Evolutionary conservation across 1,284 basidiomycete species (phyloP).

Genomic region (Rhizopogon parksii): DNA sequence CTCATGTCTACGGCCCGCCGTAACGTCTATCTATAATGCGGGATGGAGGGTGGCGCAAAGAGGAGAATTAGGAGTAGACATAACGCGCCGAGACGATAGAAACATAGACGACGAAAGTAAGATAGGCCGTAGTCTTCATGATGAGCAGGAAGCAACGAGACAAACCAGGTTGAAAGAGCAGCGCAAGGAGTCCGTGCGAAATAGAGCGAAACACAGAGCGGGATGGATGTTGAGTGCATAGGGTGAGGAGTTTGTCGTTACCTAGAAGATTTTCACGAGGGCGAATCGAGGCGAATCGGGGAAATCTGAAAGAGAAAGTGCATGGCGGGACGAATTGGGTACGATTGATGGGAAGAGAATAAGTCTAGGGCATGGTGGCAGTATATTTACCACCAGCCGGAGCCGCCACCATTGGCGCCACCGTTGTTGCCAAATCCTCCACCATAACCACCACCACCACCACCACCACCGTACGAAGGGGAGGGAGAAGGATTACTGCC

Average conservation of each 20-base stretch:
- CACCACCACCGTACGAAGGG: conserved; percentile 28
- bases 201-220: conserved; percentile 25
- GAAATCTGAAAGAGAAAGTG: conserved; percentile 12
- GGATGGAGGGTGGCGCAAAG: conserved; percentile 25
- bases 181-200: conserved; percentile 38
- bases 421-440: conserved; percentile 29
- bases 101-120: conserved; percentile 35
- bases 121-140: conserved; percentile 45
- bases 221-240: conserved; percentile 10
- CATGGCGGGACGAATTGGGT: conserved; percentile 6
- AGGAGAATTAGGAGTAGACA: conserved; percentile 15
- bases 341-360: conserved; percentile 6
- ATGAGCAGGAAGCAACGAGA: conserved; percentile 57
- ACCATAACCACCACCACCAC: conserved; percentile 35
- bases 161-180: conserved; percentile 55
- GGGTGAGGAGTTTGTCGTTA: conserved; percentile 11
- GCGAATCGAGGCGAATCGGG: conserved; percentile 14
- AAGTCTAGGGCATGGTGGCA: conserved; percentile 3
- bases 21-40: conserved; percentile 40
- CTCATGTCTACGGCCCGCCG: conserved; percentile 39
- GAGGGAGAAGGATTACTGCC: conserved; percentile 28
- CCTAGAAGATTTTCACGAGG: conserved; percentile 20
- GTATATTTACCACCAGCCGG: conserved; percentile 40
- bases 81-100: conserved; percentile 32
- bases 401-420: conserved; percentile 26